Evolutionary conservation across 1,139 yeast species (phyloP), one percentile per base, ranked within the genome.

Genomic region (Pichia cactophila): DNA sequence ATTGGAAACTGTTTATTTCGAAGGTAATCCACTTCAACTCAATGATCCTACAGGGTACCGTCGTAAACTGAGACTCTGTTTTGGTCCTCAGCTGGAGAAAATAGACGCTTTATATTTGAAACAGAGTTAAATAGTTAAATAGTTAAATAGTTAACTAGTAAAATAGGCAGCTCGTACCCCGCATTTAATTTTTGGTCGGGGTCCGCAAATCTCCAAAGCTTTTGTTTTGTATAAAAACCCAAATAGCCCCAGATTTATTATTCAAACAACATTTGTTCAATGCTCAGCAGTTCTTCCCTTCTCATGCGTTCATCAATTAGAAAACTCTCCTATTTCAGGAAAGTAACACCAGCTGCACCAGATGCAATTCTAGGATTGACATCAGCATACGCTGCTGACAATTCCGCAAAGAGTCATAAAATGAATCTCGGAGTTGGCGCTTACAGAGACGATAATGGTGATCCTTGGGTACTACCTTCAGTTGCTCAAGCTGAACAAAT

Each of bases 401-500:
- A 71, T 5, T 73, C 83, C 56, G 63, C 77, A 6, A 33, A 20
- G 12, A 29, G 23, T 16, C 74, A 77, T 53, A 92, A 90, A 72
- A 88, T 90, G 56, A 92, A 88, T 62, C 73, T 88, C 60, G 92
- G 95, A 26, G 90, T 90, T 49, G 97, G 97, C 48, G 96, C 97
- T 38, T 90, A 90, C 69, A 79, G 96, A 66, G 96, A 88, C 65
- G 77, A 81, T 58, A 59, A 68, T 47, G 97, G 97, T 42, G 77
- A 81, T 65, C 96, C 97, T 28, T 86, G 94, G 83, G 82, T 90
- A 42, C 75, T 90, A 48, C 95, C 96, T 5, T 82, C 92, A 5
- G 95, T 90, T 14, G 77, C 71, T 56, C 69, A 73, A 57, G 95
- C 96, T 4, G 85, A 80, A 57, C 62, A 66, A 39, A 41, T 54